Base-by-base conservation (phyloP, 2,329 filamentous ascomycete genomes). In the Epicoccum sorghinum region DNA sequence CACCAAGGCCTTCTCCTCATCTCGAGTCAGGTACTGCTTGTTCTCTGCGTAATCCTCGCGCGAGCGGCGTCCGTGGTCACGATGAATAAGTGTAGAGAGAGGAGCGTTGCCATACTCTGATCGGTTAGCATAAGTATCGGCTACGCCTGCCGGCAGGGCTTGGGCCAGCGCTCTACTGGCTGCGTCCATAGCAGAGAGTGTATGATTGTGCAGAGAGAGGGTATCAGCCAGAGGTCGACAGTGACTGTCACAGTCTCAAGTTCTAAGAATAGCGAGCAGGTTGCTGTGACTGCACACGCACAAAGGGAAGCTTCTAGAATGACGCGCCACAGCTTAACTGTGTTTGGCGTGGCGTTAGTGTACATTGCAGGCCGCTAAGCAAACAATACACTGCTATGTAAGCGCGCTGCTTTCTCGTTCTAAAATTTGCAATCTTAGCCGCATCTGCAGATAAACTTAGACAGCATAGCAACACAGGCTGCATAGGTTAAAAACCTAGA, bases 1-100 rank as follows among this genome's bases (percentile, higher is more conserved):
- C 24, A 61, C 57, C 39, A 72, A 25, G 36, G 65, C 69, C 49
- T 67, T 66, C 61, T 71, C 69, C 61, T 72, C 64, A n/a, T 25
- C 47, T 9, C 52, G 61, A 39, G 59, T 65, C 18, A 71, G 68
- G 40, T 70, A 73, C 59, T 66, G 61, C 62, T 67, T 49, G 60
- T 59, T 41, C 55, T 69, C 32, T 41, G 37, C 33, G 18, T 10
- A 10, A 32, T 59, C 54, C 58, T 71, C 52, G 50, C 32, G 65
- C 25, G 64, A 73, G 39, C 14, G 64, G 41, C 65, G 65, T 14
- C 68, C 62, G 27, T 48, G 56, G 36, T 47, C 57, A 59, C 64
- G 40, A 22, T 27, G 23, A 23, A 8, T 4, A 22, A 43, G 40
- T 2, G 40, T 43, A 9, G 40, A 43, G 27, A 27, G 4, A 5